Evolutionary conservation across 1,284 basidiomycete species (phyloP), one percentile per base, ranked within the genome.

Genomic region (Schizophyllum amplum): DNA sequence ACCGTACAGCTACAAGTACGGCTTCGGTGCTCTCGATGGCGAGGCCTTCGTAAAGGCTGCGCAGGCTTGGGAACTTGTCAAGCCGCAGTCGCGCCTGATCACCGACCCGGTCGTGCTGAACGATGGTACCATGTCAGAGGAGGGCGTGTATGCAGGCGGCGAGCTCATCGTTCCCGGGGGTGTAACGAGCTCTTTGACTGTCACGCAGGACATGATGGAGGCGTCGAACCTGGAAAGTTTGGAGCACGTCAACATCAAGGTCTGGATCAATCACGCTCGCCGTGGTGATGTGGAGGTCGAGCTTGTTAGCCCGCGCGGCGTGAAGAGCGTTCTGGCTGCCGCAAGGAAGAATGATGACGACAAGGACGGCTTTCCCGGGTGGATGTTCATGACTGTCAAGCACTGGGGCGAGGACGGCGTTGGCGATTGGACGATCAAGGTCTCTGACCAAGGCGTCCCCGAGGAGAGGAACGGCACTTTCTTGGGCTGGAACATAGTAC

Each of bases 381-480:
- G 97, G 97, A 89, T 84, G 21, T 99, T 99, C 69, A 99, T 98
- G 95, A 85, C 87, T 23, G 84, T 99, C 57, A 99, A 99, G 72
- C 97, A 99, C 70, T 99, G 97, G 97, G 94, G 90, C 52, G 97
- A 99, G 73, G 79, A 90, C 66, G 90, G 95, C 0, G 70, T 94
- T n/a, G 97, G 97, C 15, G 82, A 86, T 5, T 99, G 97, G 97
- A 92, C 83, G 1, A 82, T 99, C 57, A 84, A 74, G 46, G 92
- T 98, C 7, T 86, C 83, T 33, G 95, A 98, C 67, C 84, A 87
- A 62, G 76, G 78, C 55, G 33, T 42, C 2, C 79, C 68, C 17
- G 67, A 83, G 26, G 72, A 75, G 5, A 75, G 80, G 55, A 83
- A 78, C 48, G 97, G 97, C 52, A 80, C 79, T 11, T 94, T 99